phyloP scores from a whole-genome alignment of 345 rosid species.

The Murraya koenigii region DNA sequence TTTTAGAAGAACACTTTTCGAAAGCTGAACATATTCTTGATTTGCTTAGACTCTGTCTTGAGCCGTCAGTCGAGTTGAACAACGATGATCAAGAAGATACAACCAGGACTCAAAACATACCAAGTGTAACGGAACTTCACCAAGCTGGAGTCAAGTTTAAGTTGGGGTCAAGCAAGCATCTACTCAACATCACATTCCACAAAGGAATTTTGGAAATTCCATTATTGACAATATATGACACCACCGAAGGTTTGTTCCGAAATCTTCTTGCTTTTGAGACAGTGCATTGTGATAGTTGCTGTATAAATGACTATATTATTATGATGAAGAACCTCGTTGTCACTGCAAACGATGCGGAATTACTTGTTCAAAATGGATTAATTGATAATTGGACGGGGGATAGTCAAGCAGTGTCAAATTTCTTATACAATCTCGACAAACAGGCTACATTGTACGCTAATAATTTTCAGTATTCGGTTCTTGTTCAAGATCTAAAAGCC shows the following conservation, averaged over 20 bases:
- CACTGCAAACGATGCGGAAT: slow-evolving; percentile 13
- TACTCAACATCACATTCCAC: not conserved
- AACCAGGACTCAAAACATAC: not conserved
- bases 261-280: not conserved
- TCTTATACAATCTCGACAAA: slow-evolving; percentile 1
- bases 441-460: not conserved
- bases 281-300: not conserved
- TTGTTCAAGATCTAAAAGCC: not conserved
- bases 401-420: not conserved
- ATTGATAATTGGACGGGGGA: not conserved
- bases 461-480: not conserved
- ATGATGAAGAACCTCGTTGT: slow-evolving; percentile 11
- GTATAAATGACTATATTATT: not conserved
- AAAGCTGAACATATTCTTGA: slow-evolving; percentile 4
- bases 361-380: not conserved
- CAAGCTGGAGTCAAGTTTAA: slow-evolving; percentile 9
- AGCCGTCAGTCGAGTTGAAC: not conserved
- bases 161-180: not conserved
- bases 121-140: not conserved
- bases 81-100: too few relatives aligned
- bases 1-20: not conserved
- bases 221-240: not conserved
- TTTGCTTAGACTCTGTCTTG: not conserved
- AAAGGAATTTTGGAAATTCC: not conserved
- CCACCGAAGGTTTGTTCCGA: not conserved